Conservation (phyloP, 495 filamentous ascomycete genomes). For the Penicillium coffeae region DNA sequence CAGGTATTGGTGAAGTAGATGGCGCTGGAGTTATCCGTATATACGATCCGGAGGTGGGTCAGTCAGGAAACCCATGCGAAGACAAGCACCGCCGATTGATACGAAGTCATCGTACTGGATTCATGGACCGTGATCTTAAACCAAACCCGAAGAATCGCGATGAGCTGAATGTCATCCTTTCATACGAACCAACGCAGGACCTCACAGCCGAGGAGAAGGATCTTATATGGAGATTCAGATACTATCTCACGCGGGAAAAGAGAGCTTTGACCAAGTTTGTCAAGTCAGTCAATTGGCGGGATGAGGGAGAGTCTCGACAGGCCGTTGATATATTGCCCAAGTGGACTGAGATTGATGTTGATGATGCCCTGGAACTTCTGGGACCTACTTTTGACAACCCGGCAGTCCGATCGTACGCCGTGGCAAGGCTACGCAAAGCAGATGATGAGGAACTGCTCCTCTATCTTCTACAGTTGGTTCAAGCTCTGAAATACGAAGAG, state of each 20-base stretch:
- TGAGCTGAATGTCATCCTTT: constrained; percentile 85
- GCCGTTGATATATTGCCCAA: constrained; percentile 85
- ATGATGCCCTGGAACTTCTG: constrained; percentile 91
- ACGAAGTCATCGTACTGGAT: constrained; percentile 86
- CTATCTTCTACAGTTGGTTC: constrained; percentile 92
- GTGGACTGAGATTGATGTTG: constrained; percentile 97
- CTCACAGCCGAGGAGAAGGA: constrained; percentile 90
- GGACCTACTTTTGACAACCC: constrained; percentile 88
- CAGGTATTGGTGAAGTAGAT: constrained; percentile 65
- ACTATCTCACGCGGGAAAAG: constrained; percentile 89
- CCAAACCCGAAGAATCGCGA: constrained; percentile 96
- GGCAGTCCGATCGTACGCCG: constrained; percentile 85
- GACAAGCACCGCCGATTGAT: constrained; percentile 91
- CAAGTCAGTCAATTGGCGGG: constrained; percentile 92
- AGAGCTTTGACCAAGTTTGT: constrained; percentile 94
- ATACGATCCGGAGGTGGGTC: constrained; percentile 90
- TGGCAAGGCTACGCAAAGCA: constrained; percentile 83
- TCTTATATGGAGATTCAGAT: constrained; percentile 92
- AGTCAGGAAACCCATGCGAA: constrained; percentile 88
- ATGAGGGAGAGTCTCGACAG: constrained; percentile 79
- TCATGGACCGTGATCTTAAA: constrained; percentile 87
- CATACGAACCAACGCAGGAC: constrained; percentile 86
- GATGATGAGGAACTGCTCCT: constrained; percentile 91
- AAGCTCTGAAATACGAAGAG: constrained; percentile 94
- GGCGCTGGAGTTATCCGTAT: constrained; percentile 65